Conservation (phyloP, 192 early-diverging fungal species). For the Phlyctochytrium planicorne region DNA sequence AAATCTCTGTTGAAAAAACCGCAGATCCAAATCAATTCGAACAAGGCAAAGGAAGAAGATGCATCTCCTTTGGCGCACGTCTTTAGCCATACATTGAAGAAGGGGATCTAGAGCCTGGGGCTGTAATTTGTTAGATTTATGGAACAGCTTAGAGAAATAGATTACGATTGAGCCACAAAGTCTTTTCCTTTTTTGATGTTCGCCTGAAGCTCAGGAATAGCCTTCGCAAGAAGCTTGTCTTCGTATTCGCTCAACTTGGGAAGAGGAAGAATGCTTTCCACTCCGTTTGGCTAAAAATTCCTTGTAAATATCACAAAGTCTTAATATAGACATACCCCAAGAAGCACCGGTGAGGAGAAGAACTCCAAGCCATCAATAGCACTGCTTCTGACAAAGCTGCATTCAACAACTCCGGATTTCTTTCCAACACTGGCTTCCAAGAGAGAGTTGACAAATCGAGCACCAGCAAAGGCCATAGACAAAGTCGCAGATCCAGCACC, state of each 20-base stretch:
- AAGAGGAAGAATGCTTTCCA: slow-evolving; percentile 51
- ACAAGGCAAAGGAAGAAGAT: too few species aligned
- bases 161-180: slow-evolving; percentile 62
- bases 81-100: too few species aligned
- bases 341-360: slow-evolving; percentile 61
- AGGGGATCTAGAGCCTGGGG: too few species aligned
- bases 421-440: slow-evolving; percentile 48
- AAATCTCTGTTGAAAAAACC: too few species aligned
- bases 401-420: slow-evolving; percentile 59
- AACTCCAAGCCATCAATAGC: slow-evolving; percentile 49
- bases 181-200: slow-evolving; percentile 74
- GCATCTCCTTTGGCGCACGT: too few species aligned
- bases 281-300: slow-evolving; percentile 45
- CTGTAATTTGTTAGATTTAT: too few species aligned
- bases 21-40: too few species aligned
- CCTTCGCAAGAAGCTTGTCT: slow-evolving; percentile 51
- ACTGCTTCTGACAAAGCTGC: slow-evolving; percentile 54
- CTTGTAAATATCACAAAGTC: neutral
- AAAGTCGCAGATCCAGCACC: slow-evolving; percentile 62
- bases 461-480: slow-evolving; percentile 65
- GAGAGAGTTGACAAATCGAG: slow-evolving; percentile 55
- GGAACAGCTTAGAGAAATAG: too few species aligned
- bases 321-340: slow-evolving; percentile 38
- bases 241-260: slow-evolving; percentile 51
- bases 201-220: slow-evolving; percentile 55